phyloP scores from a whole-genome alignment of 768 basidiomycete species.

The Boletus edulis region DNA sequence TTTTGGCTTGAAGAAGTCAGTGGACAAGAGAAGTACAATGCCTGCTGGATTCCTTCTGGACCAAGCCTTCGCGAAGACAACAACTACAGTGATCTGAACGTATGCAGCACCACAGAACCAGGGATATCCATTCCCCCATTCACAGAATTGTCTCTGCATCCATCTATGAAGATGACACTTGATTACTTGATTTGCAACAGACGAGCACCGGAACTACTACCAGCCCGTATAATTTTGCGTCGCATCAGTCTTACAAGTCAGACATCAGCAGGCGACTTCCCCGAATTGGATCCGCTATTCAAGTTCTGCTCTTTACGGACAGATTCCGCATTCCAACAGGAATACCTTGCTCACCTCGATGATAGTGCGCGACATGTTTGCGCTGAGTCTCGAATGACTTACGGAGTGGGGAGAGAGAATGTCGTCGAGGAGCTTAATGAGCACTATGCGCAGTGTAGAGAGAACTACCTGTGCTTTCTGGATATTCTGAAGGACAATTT shows the following conservation, averaged over 20 bases:
- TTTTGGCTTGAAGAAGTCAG: too few species aligned
- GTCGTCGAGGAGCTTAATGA: not conserved
- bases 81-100: too few species aligned
- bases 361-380: not conserved
- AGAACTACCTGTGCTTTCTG: not conserved
- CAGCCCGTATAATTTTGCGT: not conserved
- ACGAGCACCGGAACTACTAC: not conserved
- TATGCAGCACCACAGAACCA: not conserved
- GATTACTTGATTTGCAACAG: not conserved
- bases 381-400: not conserved
- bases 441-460: not conserved
- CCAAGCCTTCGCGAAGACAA: too few species aligned
- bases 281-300: not conserved
- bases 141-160: too few species aligned
- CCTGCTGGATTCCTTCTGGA: too few species aligned
- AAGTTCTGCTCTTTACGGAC: not conserved
- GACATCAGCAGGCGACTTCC: too few species aligned
- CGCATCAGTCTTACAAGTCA: not conserved
- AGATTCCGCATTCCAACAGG: not conserved
- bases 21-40: too few species aligned
- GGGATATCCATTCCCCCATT: not conserved
- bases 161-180: not conserved
- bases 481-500: not conserved
- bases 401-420: not conserved
- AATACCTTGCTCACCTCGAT: slow-evolving; percentile 9